These are phyloP conservation scores for Acorus calamus DNA, from an alignment of 106 monocot genomes.

Conservation along the genomic window DNA sequence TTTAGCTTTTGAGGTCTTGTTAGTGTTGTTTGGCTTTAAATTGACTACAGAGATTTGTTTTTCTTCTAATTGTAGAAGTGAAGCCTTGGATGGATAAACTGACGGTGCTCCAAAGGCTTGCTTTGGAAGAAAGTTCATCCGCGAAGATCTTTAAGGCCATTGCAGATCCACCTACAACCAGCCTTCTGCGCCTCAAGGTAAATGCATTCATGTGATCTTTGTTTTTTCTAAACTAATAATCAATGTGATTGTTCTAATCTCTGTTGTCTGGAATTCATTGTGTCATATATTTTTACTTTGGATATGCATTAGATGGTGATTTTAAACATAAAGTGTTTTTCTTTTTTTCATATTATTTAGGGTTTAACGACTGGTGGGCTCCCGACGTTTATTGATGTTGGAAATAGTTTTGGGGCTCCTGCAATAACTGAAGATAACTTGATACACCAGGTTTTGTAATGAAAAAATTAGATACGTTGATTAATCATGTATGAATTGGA, in stretches of 20 bases:
- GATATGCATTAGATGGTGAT: not conserved
- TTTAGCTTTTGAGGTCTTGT: not conserved
- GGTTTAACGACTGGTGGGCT: conserved; percentile 94
- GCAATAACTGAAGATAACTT: conserved; percentile 92
- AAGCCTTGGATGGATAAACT: conserved; percentile 97
- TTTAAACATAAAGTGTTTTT: not conserved
- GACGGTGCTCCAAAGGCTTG: conserved; percentile 61
- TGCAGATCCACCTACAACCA: conserved; percentile 95
- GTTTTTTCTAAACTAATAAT: too few relatives aligned
- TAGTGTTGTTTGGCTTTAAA: not conserved
- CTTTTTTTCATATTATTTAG: conserved; percentile 19
- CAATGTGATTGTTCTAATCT: not conserved
- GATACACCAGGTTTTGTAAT: conserved; percentile 67
- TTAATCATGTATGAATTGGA: not conserved
- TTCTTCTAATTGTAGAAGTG: conserved; percentile 32
- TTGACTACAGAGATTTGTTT: too few relatives aligned
- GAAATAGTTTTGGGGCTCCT: conserved; percentile 98
- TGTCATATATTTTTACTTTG: not conserved
- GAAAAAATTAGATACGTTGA: not conserved
- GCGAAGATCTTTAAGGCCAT: conserved; percentile 93
- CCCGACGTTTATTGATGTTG: conserved; percentile 96
- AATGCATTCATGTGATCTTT: not conserved
- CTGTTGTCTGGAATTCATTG: not conserved
- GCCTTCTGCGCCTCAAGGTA: conserved; percentile 89
- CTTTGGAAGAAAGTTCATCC: conserved; percentile 23